These are phyloP conservation scores for Botrytis tulipae DNA, from an alignment of 2,329 filamentous ascomycete species.

Conservation along the genomic window DNA sequence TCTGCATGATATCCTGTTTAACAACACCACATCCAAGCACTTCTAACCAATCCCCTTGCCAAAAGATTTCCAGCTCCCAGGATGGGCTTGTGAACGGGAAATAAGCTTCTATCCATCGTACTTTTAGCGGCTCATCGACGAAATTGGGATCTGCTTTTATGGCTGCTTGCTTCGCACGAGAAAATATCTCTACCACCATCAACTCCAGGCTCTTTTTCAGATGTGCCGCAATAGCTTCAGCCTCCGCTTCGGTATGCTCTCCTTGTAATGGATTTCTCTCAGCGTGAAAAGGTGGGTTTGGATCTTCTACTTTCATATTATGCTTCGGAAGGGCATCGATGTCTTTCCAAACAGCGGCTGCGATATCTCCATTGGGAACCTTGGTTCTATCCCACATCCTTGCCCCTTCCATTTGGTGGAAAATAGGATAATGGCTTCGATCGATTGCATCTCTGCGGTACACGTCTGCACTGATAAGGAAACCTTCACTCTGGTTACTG, in stretches of 20 bases:
- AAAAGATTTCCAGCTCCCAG: constrained; percentile 95
- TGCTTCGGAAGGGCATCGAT: constrained; percentile 70
- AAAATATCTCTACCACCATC: constrained; percentile 87
- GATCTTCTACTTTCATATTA: constrained; percentile 75
- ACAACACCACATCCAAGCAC: constrained; percentile 91
- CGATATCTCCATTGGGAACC: constrained; percentile 57
- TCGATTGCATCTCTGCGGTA: constrained; percentile 95
- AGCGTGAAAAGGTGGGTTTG: constrained; percentile 72
- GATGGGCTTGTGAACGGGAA: constrained; percentile 96
- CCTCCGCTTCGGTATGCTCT: constrained; percentile 71
- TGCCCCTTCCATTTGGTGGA: constrained; percentile 98
- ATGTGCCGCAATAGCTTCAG: constrained; percentile 78
- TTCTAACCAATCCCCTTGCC: constrained; percentile 93
- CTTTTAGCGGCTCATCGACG: constrained; percentile 69
- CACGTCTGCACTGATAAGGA: constrained; percentile 89
- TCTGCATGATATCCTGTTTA: constrained; percentile 75
- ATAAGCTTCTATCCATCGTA: constrained; percentile 95
- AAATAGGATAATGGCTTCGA: constrained; percentile 90
- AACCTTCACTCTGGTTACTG: constrained; percentile 70
- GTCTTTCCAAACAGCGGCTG: constrained; percentile 66
- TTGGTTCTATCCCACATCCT: constrained; percentile 76
- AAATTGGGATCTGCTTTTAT: constrained; percentile 49
- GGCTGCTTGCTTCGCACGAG: constrained; percentile 67
- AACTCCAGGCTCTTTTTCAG: constrained; percentile 86
- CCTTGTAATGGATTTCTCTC: constrained; percentile 81